Conservation (phyloP, 1,284 basidiomycete species). For the Ceraceosorus guamensis region DNA sequence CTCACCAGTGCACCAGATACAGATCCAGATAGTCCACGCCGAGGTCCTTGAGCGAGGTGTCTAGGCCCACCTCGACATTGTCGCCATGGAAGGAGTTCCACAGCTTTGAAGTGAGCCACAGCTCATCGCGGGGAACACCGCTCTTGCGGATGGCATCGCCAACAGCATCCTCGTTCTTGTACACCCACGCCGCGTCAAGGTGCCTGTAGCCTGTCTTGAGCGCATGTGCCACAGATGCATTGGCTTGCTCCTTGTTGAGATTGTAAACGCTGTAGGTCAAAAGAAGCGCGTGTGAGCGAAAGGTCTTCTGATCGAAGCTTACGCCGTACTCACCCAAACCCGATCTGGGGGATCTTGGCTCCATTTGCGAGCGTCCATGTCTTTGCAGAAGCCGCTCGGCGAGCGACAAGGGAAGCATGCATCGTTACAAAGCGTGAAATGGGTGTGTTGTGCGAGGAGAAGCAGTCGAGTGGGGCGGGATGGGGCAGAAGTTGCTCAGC, state of each 20-base stretch:
- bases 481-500: no score
- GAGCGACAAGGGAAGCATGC: constrained; percentile 25
- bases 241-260: constrained; percentile 51
- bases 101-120: constrained; percentile 78
- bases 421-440: constrained; percentile 13
- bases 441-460: no score
- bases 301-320: not conserved
- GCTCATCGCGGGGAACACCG: constrained; percentile 65
- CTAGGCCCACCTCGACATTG: constrained; percentile 53
- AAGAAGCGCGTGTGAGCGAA: not conserved
- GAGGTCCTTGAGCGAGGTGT: constrained; percentile 65
- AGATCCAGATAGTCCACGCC: constrained; percentile 71
- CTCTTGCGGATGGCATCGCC: constrained; percentile 68
- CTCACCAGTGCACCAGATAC: constrained; percentile 70
- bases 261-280: constrained; percentile 24
- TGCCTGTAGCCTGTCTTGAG: constrained; percentile 38
- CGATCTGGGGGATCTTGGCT: constrained; percentile 37
- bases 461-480: no score
- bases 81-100: constrained; percentile 65
- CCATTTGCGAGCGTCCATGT: constrained; percentile 36
- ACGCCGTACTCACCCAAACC: constrained; percentile 13
- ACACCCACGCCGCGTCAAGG: constrained; percentile 35
- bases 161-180: constrained; percentile 73
- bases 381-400: constrained; percentile 28
- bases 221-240: constrained; percentile 50